phyloP scores from a whole-genome alignment of 495 filamentous ascomycete genomes.

The Neurospora sp. region DNA sequence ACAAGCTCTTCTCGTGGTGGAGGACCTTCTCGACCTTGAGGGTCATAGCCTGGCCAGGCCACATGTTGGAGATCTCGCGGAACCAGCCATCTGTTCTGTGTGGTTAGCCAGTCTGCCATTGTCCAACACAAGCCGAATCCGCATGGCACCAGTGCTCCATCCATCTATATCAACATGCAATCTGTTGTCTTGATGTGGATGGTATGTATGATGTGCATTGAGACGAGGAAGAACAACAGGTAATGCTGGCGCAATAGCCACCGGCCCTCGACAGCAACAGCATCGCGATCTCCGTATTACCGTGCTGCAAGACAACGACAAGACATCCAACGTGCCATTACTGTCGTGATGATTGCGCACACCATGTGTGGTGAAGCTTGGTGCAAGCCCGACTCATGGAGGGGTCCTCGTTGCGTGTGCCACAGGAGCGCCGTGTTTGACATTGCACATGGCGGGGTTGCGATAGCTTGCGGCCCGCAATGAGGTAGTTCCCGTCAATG shows the following conservation, averaged over 20 bases:
- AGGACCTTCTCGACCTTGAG: conserved; percentile 95
- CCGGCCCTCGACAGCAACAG: background rate
- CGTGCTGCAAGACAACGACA: background rate
- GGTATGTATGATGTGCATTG: background rate
- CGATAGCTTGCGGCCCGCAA: background rate
- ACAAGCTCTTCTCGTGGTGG: conserved; percentile 98
- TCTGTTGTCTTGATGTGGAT: background rate
- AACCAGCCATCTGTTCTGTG: conserved; percentile 86
- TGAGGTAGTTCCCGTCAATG: background rate
- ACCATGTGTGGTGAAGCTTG: background rate
- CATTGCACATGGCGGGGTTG: background rate
- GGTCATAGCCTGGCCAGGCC: conserved; percentile 98
- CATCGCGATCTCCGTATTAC: background rate
- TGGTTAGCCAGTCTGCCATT: background rate
- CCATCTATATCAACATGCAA: background rate
- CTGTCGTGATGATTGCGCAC: background rate
- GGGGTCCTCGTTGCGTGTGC: conserved; percentile 2
- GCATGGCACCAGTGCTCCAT: background rate
- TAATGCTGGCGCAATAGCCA: background rate
- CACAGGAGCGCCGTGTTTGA: conserved; percentile 1
- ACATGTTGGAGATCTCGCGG: conserved; percentile 94
- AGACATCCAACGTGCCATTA: background rate
- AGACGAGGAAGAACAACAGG: background rate
- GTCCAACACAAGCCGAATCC: background rate
- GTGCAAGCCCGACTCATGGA: background rate